These are phyloP conservation scores for Blumeriella jaapii DNA, from an alignment of 2,329 filamentous ascomycete genomes.

Conservation along the genomic window DNA sequence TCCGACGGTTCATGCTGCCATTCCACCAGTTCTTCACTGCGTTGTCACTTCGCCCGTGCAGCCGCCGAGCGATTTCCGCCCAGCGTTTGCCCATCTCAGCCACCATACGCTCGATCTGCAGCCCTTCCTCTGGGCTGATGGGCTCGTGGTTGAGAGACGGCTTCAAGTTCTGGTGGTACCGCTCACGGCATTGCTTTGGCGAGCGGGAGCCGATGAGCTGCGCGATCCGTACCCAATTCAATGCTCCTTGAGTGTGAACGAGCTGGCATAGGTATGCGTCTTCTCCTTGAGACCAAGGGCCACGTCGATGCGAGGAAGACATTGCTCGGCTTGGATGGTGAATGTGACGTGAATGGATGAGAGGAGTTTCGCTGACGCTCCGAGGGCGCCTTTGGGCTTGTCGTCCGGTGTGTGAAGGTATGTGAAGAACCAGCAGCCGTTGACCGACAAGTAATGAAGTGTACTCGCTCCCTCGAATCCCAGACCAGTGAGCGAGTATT, in stretches of 20 bases:
- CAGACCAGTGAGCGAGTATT: no score
- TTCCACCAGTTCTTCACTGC: constrained; percentile 99
- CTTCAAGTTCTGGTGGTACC: constrained; percentile 89
- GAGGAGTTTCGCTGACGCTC: no score
- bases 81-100: constrained; percentile 71
- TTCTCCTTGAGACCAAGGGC: constrained; percentile 74
- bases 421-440: no score
- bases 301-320: constrained; percentile 47
- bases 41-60: constrained; percentile 83
- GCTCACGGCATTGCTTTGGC: constrained; percentile 89
- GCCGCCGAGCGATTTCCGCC: constrained; percentile 79
- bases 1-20: constrained; percentile 73
- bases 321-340: constrained; percentile 10
- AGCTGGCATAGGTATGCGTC: constrained; percentile 60
- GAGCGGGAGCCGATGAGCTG: constrained; percentile 64
- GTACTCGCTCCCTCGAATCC: no score
- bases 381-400: no score
- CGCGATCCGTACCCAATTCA: constrained; percentile 87
- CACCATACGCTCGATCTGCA: constrained; percentile 67
- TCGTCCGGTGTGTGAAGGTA: no score
- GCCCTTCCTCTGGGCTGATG: constrained; percentile 59
- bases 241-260: constrained; percentile 58
- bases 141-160: constrained; percentile 61
- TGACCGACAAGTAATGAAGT: no score
- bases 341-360: not conserved